Evolutionary conservation across 129 eudicot species (phyloP), one percentile per base, ranked within the genome.

Genomic region (Pulicaria dysenterica): DNA sequence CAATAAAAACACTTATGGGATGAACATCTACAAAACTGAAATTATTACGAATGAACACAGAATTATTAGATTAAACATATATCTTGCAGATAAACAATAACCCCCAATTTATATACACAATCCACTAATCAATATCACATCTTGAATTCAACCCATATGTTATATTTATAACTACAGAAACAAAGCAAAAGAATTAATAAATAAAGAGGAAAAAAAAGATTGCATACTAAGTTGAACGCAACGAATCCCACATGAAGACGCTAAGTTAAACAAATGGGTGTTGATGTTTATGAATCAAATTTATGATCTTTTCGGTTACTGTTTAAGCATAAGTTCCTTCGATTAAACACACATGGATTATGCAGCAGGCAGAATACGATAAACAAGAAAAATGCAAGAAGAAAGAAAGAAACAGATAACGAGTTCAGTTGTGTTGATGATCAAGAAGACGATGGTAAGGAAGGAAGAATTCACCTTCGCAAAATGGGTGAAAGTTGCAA

Each of bases 231-330:
- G 48, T 54, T 65, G 41, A 75, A 54, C 64, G 55, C 51, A 65
- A 64, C 39, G 70, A 69, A 77, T 5, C 43, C 39, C 46, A 48
- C 75, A 8, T 63, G 72, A 63, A 53, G 3, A 63, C 55, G 37
- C 70, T 60, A 69, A 69, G 54, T 67, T 66, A 15, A 76, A 38
- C 61, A 45, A 50, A 57, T 46, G 74, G 80, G 74, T 76, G 17
- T 38, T 67, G 34, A 76, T 45, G 58, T 5, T 57, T 57, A 42
- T 76, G 68, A 50, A 57, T 76, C 68, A 56, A 64, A 56, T 44
- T 75, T 24, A 17, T 24, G 19, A 48, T 10, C 5, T 16, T 43
- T 59, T 58, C 8, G 43, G 58, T 72, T 42, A 16, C 47, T 46
- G 7, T 47, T 43, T 47, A 40, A 73, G 16, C 48, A 72, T 44